phyloP scores from a whole-genome alignment of 192 early-diverging fungal genomes.

The Rhizophagus sp. region DNA sequence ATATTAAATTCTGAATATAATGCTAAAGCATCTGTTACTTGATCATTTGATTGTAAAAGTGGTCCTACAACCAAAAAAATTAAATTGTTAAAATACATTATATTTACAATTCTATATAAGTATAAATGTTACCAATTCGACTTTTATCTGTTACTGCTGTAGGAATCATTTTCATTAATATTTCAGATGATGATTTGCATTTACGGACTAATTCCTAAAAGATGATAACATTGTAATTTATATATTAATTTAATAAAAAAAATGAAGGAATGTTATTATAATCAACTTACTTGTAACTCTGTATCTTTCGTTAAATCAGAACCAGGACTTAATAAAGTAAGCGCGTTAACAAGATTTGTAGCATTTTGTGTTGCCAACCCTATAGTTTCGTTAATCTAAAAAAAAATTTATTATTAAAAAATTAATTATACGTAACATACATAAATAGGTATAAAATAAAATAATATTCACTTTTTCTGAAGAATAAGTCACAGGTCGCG shows the following conservation, averaged over 20 bases:
- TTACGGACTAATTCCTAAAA: slow-evolving; percentile 8
- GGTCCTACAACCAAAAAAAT: background rate
- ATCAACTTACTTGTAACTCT: slow-evolving; percentile 18
- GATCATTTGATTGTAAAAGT: slow-evolving; percentile 22
- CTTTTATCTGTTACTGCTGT: background rate
- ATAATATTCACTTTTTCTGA: background rate
- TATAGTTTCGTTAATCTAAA: slow-evolving; percentile 23
- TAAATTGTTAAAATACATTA: background rate
- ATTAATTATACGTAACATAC: background rate
- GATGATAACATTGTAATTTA: background rate
- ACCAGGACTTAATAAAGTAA: background rate
- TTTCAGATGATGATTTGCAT: slow-evolving; percentile 1
- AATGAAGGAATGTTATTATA: background rate
- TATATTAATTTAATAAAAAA: background rate
- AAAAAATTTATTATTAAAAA: background rate
- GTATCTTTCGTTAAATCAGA: background rate
- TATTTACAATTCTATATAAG: background rate
- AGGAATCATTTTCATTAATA: slow-evolving; percentile 20
- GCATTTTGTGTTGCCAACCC: slow-evolving; percentile 21
- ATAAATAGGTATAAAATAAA: background rate
- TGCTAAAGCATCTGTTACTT: slow-evolving; percentile 1
- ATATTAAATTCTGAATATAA: slow-evolving; percentile 8
- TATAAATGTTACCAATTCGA: slow-evolving; percentile 6
- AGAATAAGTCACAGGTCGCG: background rate
- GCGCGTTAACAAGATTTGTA: slow-evolving; percentile 11